Percentiles rank a stretch among this genome's conserved stretches.
Conservation (phyloP, 768 basidiomycete species). For the Leccinellum rugosiceps region DNA sequence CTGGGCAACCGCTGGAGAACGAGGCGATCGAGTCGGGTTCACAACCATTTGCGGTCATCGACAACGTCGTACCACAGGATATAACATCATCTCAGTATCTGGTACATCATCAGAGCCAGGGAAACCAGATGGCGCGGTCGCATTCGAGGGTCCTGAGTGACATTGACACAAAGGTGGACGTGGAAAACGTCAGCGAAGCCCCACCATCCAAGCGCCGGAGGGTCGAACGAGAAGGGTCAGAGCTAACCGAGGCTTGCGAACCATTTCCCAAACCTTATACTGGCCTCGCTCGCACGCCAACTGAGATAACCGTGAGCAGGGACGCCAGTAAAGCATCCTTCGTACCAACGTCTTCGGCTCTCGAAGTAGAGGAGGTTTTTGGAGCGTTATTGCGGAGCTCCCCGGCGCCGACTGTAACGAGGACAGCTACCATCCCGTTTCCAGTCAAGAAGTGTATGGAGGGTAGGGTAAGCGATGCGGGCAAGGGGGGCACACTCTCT, state of each 20-base stretch:
- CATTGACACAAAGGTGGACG: background rate
- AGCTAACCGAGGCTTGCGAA: background rate
- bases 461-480: background rate
- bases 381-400: background rate
- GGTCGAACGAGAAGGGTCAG: slow-evolving; percentile 6
- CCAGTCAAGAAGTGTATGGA: slow-evolving; percentile 16
- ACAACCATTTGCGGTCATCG: slow-evolving; percentile 15
- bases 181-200: slow-evolving; percentile 4
- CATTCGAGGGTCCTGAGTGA: background rate
- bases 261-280: background rate
- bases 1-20: background rate
- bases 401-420: background rate
- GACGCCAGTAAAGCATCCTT: background rate
- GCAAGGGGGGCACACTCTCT: slow-evolving; percentile 2
- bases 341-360: background rate
- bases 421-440: slow-evolving; percentile 18
- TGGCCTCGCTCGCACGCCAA: background rate
- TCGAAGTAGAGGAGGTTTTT: background rate
- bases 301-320: background rate
- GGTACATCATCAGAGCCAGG: background rate
- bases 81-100: background rate
- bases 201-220: slow-evolving; percentile 14
- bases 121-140: background rate
- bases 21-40: background rate
- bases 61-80: slow-evolving; percentile 12